Base-by-base conservation (phyloP, 2,329 filamentous ascomycete species). In the Huntiella omanensis region DNA sequence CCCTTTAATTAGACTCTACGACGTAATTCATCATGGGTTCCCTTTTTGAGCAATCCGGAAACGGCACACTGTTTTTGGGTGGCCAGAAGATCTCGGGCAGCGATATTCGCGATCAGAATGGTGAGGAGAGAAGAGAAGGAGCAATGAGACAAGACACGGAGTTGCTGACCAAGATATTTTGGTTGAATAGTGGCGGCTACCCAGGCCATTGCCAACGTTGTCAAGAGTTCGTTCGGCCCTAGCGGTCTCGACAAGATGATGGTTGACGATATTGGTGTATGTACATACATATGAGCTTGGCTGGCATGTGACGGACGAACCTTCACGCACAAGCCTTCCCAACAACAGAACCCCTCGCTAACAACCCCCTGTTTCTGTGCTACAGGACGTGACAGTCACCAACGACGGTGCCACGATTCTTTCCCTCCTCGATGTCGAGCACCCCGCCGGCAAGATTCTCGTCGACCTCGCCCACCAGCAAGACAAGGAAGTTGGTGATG, bases 211-310 rank as follows among this genome's bases (percentile, higher is more conserved):
- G 82, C 91, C 57, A 98, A 96, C 77, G 87, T 98, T 50, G 86
- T 98, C 63, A 96, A 94, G 71, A 94, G 84, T 64, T 98, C 91
- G 12, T 98, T 98, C 60, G 91, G 91, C 47, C 91, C 91, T 44
- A 94, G 85, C 52, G 91, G 91, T 42, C 74, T 98, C 54, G 91
- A 98, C 63, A 98, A 98, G 75, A 98, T 98, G 91, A 96, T 98
- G 91, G 91, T 98, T 57, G 91, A 98, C 67, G 91, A 98, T 62
- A 96, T 98, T 62, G 91, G 91, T 59, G 81, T 85, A 75, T 56
- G 78, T 40, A 41, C 7, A 13, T 40, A 41, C 7, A 13, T 5
- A 15, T 22, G 35, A 11, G 13, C 10, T 28, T 16, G n/a, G 22
- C 22, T 28, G 22, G 22, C 22, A 28, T 28, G 22, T 28, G 22